Percentiles rank a stretch among this genome's conserved stretches.
Evolutionary conservation across 495 filamentous ascomycete species (phyloP).

Genomic region (Opeltia flavorubescens): DNA sequence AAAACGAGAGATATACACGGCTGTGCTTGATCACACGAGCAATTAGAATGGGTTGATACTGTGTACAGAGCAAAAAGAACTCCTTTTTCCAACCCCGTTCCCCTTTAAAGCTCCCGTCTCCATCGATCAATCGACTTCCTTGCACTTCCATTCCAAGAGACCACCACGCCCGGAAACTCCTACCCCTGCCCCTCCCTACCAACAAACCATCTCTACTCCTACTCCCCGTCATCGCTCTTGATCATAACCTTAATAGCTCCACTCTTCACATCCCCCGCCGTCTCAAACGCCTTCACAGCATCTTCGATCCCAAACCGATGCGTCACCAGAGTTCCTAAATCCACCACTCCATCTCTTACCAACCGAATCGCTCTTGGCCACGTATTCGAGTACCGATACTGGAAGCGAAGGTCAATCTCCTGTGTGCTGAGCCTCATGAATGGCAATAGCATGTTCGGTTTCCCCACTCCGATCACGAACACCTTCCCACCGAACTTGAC

Average conservation of each 20-base stretch:
- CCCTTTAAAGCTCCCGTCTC: too few relatives aligned
- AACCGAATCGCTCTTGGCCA: constrained; percentile 72
- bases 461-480: constrained; percentile 78
- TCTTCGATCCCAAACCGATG: constrained; percentile 55
- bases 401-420: constrained; percentile 67
- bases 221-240: too few relatives aligned
- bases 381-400: constrained; percentile 69
- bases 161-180: too few relatives aligned
- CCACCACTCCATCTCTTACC: constrained; percentile 45
- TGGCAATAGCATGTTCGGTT: constrained; percentile 61
- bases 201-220: too few relatives aligned
- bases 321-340: constrained; percentile 58
- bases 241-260: constrained; percentile 82
- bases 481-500: constrained; percentile 62
- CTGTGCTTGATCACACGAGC: too few relatives aligned
- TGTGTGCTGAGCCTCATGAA: constrained; percentile 70
- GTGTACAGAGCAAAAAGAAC: too few relatives aligned
- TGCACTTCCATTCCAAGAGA: too few relatives aligned
- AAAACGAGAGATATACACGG: too few relatives aligned
- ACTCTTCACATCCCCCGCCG: constrained; percentile 41
- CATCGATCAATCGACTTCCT: too few relatives aligned
- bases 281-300: constrained; percentile 62
- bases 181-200: too few relatives aligned
- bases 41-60: too few relatives aligned
- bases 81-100: too few relatives aligned